phyloP scores from a whole-genome alignment of 495 filamentous ascomycete genomes.

The Immersiella caudata region DNA sequence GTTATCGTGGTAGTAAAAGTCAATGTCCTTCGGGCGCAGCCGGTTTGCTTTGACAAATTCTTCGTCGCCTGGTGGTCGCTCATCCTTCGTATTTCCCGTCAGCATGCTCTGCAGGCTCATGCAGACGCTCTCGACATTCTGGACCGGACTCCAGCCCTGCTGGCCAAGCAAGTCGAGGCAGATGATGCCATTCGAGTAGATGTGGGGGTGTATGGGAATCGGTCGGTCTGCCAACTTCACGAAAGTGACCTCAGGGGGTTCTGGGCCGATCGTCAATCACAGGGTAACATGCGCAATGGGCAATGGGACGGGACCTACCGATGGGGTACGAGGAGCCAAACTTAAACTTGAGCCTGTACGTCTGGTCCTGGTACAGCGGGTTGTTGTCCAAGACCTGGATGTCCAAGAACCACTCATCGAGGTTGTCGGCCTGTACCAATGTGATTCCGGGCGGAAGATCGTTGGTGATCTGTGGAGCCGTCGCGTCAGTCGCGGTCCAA shows the following conservation, averaged over 20 bases:
- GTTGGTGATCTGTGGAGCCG: slow-evolving; percentile 51
- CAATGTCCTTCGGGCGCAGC: slow-evolving; percentile 77
- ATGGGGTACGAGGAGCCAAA: slow-evolving; percentile 89
- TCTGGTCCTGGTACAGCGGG: slow-evolving; percentile 81
- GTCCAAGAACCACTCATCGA: slow-evolving; percentile 92
- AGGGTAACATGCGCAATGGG: neutral
- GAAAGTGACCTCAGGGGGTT: slow-evolving; percentile 94
- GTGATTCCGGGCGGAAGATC: slow-evolving; percentile 71
- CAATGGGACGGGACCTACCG: slow-evolving; percentile 54
- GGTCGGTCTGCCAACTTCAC: slow-evolving; percentile 64
- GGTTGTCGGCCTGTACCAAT: slow-evolving; percentile 76
- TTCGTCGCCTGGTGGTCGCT: slow-evolving; percentile 80
- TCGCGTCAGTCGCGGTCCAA: neutral
- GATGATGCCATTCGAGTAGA: slow-evolving; percentile 98
- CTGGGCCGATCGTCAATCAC: slow-evolving; percentile 42
- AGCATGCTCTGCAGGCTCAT: slow-evolving; percentile 99
- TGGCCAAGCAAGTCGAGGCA: slow-evolving; percentile 89
- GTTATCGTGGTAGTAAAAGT: slow-evolving; percentile 87
- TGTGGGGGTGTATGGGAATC: slow-evolving; percentile 95
- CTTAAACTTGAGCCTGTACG: slow-evolving; percentile 81
- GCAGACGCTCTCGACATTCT: slow-evolving; percentile 95
- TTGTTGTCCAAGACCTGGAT: slow-evolving; percentile 90
- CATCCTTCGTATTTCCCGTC: slow-evolving; percentile 88
- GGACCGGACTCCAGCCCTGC: slow-evolving; percentile 92
- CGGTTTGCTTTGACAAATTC: slow-evolving; percentile 82